Conservation (phyloP, 1,284 basidiomycete species). For the Schizophyllum commune region DNA sequence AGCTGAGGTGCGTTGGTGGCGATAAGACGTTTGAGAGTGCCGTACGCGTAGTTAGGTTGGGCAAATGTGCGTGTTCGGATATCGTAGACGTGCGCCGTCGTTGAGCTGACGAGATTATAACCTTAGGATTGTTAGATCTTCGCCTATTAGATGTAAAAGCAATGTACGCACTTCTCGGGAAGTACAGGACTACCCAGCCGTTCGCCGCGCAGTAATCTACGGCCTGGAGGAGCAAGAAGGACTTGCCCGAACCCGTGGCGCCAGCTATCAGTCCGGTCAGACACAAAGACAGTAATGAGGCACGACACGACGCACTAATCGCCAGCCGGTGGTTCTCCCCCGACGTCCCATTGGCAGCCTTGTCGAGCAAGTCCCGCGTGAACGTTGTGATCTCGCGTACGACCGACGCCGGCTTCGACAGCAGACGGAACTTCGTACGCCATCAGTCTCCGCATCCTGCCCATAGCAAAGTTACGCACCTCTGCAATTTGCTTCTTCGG, state of each 20-base stretch:
- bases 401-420: neutral
- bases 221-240: constrained; percentile 73
- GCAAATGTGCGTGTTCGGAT: constrained; percentile 70
- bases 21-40: constrained; percentile 51
- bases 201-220: constrained; percentile 60
- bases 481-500: neutral
- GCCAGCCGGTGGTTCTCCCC: neutral
- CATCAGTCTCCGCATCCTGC: neutral
- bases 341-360: neutral
- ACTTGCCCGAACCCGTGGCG: constrained; percentile 78
- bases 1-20: constrained; percentile 45
- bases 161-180: constrained; percentile 63
- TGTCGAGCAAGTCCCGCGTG: neutral
- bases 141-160: constrained; percentile 1
- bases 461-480: neutral
- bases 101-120: constrained; percentile 73
- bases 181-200: constrained; percentile 83
- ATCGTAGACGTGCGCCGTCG: constrained; percentile 71
- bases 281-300: neutral
- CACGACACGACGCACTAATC: neutral
- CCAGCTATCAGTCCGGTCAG: constrained; percentile 29
- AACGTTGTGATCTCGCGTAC: neutral
- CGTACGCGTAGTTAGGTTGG: constrained; percentile 61
- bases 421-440: neutral
- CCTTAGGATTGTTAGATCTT: constrained; percentile 23